Evolutionary conservation across 2,329 filamentous ascomycete species (phyloP), one percentile per base, ranked within the genome.

Genomic region (Phyllosticta capitalensis): DNA sequence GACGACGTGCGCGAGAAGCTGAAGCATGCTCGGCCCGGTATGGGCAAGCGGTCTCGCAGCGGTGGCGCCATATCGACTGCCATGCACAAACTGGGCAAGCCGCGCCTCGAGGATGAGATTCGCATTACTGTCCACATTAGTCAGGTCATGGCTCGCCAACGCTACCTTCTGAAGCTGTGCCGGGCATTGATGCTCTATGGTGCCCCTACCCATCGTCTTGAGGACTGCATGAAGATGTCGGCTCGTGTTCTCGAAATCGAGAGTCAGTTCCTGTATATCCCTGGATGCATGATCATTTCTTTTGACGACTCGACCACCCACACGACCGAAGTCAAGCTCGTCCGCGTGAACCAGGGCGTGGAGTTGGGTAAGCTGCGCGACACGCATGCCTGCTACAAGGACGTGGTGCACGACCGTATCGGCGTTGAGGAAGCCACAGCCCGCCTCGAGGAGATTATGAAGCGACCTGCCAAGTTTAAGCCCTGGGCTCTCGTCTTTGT

Each of bases 261-360:
- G 64, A 88, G 87, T 5, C 90, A 95, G 67, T 96, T 94, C 66
- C 76, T 96, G 21, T 96, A 96, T 69, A 83, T 96, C 28, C 91
- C 92, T 0, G 89, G 89, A 0, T 95, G 89, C 68, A 96, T 96
- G 92, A 89, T 96, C 60, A 88, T 96, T 68, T 92, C 90, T 4
- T 96, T 96, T 68, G 91, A 84, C 67, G 89, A 92, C 71, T 74
- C 76, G 5, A 75, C 79, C 0, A 89, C 87, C 0, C 87, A 91
- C 67, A 91, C 88, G 0, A 87, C 87, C n/a, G 87, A 90, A 68
- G 87, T 91, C 63, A 89, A 89, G 73, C 80, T 91, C 30, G 84
- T 91, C 6, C 82, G 85, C 12, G 81, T 83, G 0, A 74, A 75
- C 0, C 87, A 90, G 66, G 87, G 87, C 1, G 80, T 92, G 9